Conservation (phyloP, 306 rosid species). For the Pyrus communis region DNA sequence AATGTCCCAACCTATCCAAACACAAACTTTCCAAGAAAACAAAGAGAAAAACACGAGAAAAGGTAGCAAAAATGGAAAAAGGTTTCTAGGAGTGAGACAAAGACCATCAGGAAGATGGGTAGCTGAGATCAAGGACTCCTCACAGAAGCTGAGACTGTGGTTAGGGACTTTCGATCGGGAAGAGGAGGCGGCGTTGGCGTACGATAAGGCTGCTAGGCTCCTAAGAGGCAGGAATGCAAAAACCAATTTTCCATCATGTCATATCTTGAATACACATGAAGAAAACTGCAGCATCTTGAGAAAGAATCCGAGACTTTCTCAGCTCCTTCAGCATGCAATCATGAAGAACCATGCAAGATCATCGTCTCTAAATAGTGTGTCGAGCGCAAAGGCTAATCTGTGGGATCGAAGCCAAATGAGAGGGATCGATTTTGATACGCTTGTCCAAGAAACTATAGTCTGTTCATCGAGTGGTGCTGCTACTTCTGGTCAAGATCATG, state of each 20-base stretch:
- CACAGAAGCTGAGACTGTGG: constrained; percentile 87
- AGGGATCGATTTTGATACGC: constrained; percentile 16
- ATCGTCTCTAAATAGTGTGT: constrained; percentile 16
- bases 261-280: constrained; percentile 25
- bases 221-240: constrained; percentile 81
- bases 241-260: constrained; percentile 60
- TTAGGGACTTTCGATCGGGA: constrained; percentile 74
- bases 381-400: neutral
- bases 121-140: constrained; percentile 81
- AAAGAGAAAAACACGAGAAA: constrained; percentile 14
- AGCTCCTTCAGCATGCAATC: constrained; percentile 58
- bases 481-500: neutral
- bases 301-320: constrained; percentile 63
- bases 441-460: constrained; percentile 68
- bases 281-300: constrained; percentile 34
- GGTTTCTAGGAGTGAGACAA: constrained; percentile 77
- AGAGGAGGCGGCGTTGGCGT: constrained; percentile 79
- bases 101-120: constrained; percentile 97
- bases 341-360: constrained; percentile 57
- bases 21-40: constrained; percentile 13
- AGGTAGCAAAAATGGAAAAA: constrained; percentile 28
- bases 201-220: constrained; percentile 80
- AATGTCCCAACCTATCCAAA: constrained; percentile 17
- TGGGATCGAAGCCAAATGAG: neutral
- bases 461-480: constrained; percentile 33